Percentiles rank a stretch among this genome's conserved stretches.
Evolutionary conservation across 2,329 filamentous ascomycete species (phyloP).

Genomic region (Calonectria leucothoes): DNA sequence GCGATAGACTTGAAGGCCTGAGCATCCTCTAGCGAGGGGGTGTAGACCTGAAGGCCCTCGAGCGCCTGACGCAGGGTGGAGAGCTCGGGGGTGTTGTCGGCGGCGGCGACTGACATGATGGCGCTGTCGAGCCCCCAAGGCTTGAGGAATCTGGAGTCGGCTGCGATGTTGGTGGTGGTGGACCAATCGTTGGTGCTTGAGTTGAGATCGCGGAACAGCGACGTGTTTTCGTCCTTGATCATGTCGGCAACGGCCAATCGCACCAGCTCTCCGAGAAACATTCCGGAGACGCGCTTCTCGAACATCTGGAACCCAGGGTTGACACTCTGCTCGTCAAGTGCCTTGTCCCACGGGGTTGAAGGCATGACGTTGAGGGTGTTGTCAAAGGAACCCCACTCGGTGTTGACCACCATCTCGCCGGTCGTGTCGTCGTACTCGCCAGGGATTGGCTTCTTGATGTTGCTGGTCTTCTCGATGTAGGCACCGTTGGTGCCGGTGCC

Average conservation of each 20-base stretch:
- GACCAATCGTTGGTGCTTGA: constrained; percentile 76
- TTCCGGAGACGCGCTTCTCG: constrained; percentile 97
- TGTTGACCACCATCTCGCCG: constrained; percentile 97
- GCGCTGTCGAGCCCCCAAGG: constrained; percentile 93
- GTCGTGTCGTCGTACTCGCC: constrained; percentile 82
- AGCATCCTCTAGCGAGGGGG: constrained; percentile 84
- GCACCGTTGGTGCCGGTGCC: constrained; percentile 98
- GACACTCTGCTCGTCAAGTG: constrained; percentile 81
- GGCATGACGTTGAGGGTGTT: constrained; percentile 91
- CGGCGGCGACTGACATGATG: constrained; percentile 87
- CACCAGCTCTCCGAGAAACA: constrained; percentile 97
- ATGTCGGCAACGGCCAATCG: constrained; percentile 81
- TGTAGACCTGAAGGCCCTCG: constrained; percentile 80
- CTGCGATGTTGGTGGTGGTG: constrained; percentile 76
- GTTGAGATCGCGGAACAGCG: constrained; percentile 82
- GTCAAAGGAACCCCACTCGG: constrained; percentile 98
- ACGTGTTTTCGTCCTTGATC: constrained; percentile 72
- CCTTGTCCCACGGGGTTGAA: constrained; percentile 83
- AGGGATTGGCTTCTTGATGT: constrained; percentile 81
- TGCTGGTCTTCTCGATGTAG: constrained; percentile 91
- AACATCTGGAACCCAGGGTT: constrained; percentile 99
- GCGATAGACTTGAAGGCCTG: constrained; percentile 87
- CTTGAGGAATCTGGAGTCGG: constrained; percentile 75
- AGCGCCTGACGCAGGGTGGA: constrained; percentile 81
- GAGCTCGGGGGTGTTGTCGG: constrained; percentile 79